phyloP scores from a whole-genome alignment of 768 basidiomycete species.

The Coprinopsis sp. region DNA sequence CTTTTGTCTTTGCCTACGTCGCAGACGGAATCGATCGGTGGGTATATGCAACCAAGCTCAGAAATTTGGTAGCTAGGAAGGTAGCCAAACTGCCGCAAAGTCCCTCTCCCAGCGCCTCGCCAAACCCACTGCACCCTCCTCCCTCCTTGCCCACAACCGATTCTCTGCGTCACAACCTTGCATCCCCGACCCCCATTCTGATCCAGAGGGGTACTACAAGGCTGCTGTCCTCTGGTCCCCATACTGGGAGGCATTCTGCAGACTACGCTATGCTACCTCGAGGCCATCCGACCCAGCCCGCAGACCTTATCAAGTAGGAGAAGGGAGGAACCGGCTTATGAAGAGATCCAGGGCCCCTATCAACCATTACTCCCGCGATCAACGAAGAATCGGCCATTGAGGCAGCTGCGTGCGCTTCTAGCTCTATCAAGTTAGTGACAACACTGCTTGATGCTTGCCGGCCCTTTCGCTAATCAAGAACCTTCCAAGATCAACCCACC shows the following conservation, averaged over 20 bases:
- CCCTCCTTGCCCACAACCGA: too few relatives aligned
- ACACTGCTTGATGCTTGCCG: too few relatives aligned
- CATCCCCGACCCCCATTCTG: slow-evolving; percentile 20
- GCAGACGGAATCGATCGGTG: too few relatives aligned
- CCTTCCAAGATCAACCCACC: too few relatives aligned
- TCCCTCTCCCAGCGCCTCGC: slow-evolving; percentile 1
- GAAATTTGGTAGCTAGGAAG: too few relatives aligned
- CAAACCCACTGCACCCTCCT: slow-evolving; percentile 26
- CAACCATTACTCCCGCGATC: slow-evolving; percentile 38
- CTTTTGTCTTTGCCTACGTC: too few relatives aligned
- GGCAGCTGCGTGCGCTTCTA: slow-evolving; percentile 43
- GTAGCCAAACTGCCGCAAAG: background rate
- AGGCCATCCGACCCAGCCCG: slow-evolving; percentile 71
- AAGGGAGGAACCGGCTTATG: slow-evolving; percentile 36
- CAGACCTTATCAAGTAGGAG: slow-evolving; percentile 56
- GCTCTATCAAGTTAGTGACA: slow-evolving; percentile 33
- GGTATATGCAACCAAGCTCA: too few relatives aligned
- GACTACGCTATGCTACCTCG: slow-evolving; percentile 83
- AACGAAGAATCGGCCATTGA: slow-evolving; percentile 40
- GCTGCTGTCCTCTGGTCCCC: slow-evolving; percentile 46
- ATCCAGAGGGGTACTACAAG: slow-evolving; percentile 34
- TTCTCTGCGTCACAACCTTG: slow-evolving; percentile 23
- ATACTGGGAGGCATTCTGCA: slow-evolving; percentile 74
- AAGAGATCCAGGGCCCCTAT: slow-evolving; percentile 37
- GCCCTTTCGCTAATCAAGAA: too few relatives aligned